These are phyloP conservation scores for Pelomyxa schiedti DNA, from an alignment of 78 protist species.

Conservation along the genomic window DNA sequence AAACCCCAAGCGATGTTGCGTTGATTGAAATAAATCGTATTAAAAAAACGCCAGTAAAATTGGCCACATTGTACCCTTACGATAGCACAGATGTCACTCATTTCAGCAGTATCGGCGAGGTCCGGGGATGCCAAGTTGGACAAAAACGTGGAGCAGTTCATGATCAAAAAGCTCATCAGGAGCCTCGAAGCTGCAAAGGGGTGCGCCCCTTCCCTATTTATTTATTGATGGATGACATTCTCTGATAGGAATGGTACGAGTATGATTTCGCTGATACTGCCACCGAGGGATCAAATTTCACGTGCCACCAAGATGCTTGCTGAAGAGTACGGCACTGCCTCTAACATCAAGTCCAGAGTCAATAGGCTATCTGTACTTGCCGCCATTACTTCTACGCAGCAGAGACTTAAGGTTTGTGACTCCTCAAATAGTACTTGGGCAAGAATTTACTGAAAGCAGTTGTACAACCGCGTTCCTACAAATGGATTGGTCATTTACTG, in stretches of 20 bases:
- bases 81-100: no score
- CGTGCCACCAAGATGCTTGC: conserved; percentile 81
- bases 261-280: conserved; percentile 96
- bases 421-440: no score
- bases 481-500: conserved; percentile 97
- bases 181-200: conserved; percentile 77
- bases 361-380: conserved; percentile 79
- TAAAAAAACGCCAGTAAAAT: no score
- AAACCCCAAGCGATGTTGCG: no score
- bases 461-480: conserved; percentile 71
- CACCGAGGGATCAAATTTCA: conserved; percentile 94
- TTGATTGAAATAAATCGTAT: no score
- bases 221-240: no score
- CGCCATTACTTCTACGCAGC: conserved; percentile 95
- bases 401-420: conserved; percentile 83
- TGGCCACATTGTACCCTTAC: no score
- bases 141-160: conserved; percentile 73
- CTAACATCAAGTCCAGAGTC: conserved; percentile 95
- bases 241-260: no score
- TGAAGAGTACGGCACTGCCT: conserved; percentile 98
- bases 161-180: conserved; percentile 79
- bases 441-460: background rate
- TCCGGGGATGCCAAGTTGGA: no score
- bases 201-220: no score
- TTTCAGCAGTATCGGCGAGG: no score